phyloP scores from a whole-genome alignment of 805 yeast genomes.

The Ogataea neopini region DNA sequence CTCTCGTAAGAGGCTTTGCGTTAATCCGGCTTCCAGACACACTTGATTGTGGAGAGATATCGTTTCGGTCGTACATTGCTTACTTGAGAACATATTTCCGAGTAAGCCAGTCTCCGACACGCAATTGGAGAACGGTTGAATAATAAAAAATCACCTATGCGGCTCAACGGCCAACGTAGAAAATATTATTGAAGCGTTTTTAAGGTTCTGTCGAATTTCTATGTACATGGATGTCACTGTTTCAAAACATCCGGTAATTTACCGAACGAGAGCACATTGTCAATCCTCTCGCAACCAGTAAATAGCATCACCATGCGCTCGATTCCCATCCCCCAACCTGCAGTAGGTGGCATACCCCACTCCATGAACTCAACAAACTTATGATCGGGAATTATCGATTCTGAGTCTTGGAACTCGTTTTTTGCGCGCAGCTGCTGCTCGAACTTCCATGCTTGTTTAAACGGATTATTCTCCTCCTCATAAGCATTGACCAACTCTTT shows the following conservation, averaged over 20 bases:
- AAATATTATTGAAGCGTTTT: too few relatives aligned
- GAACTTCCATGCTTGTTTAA: constrained; percentile 66
- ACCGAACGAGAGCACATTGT: constrained; percentile 75
- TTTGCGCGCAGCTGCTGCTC: constrained; percentile 53
- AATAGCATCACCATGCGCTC: constrained; percentile 86
- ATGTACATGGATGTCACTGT: constrained; percentile 41
- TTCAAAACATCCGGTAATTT: constrained; percentile 65
- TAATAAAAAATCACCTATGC: too few relatives aligned
- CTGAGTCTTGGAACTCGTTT: constrained; percentile 53
- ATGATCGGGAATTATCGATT: constrained; percentile 69
- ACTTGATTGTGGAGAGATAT: too few relatives aligned
- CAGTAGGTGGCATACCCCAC: constrained; percentile 96
- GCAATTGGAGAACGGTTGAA: too few relatives aligned
- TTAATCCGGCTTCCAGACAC: too few relatives aligned
- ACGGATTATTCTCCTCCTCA: constrained; percentile 94
- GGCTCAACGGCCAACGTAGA: too few relatives aligned
- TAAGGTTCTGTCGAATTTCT: not conserved
- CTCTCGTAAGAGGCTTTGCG: too few relatives aligned
- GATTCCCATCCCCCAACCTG: constrained; percentile 96
- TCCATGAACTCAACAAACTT: constrained; percentile 76
- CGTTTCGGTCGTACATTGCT: too few relatives aligned
- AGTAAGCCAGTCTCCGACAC: too few relatives aligned
- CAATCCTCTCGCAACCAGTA: constrained; percentile 64
- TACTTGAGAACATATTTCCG: too few relatives aligned
- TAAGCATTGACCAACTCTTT: constrained; percentile 89